A percentile compares a stretch with the other conserved stretches of the same genome.
These are phyloP conservation scores for Auricularia heimuer DNA, from an alignment of 768 basidiomycete species.

Conservation along the genomic window DNA sequence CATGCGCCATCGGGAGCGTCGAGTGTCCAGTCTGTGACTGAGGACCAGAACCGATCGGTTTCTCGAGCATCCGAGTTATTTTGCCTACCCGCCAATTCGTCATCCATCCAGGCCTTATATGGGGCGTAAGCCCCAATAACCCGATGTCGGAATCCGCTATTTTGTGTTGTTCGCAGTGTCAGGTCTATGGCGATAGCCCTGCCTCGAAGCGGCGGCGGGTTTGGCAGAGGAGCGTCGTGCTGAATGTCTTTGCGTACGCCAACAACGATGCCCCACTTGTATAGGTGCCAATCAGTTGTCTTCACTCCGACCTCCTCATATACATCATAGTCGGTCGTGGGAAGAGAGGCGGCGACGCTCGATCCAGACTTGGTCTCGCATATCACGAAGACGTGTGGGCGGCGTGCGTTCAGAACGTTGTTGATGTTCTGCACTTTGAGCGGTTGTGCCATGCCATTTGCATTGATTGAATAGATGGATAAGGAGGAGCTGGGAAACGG, in stretches of 20 bases:
- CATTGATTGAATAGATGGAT: neutral
- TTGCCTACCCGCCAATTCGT: too few species aligned
- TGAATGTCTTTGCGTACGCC: neutral
- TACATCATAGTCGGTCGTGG: neutral
- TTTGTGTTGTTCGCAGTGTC: neutral
- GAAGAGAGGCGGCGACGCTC: neutral
- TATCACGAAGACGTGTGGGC: neutral
- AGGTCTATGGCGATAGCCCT: neutral
- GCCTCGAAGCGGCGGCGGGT: neutral
- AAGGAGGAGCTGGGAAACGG: neutral
- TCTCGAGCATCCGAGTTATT: neutral
- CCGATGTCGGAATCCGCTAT: neutral
- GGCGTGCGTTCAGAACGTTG: neutral
- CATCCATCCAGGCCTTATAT: neutral
- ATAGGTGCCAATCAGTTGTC: neutral
- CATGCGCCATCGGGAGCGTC: neutral
- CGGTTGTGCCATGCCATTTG: neutral
- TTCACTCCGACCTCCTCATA: neutral
- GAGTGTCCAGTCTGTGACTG: neutral
- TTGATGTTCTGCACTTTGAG: neutral
- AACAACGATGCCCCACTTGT: neutral
- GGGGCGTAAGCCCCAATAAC: neutral
- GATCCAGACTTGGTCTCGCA: neutral
- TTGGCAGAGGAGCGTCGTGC: neutral
- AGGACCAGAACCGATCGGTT: neutral